These are phyloP conservation scores for Suillus luteus DNA, from an alignment of 768 basidiomycete species.

Conservation along the genomic window DNA sequence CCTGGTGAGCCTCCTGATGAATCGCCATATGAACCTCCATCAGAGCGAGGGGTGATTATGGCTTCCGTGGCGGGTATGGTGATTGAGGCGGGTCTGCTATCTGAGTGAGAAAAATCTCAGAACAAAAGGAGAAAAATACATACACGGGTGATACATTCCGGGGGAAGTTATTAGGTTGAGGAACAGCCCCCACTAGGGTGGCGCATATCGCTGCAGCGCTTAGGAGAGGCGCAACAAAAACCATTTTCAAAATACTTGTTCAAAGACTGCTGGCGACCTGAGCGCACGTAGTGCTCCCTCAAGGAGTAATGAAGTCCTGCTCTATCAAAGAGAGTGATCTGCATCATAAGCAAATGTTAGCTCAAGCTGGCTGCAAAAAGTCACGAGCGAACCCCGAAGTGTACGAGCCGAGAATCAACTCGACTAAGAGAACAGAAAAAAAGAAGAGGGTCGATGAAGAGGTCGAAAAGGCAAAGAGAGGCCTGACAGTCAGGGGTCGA, in stretches of 20 bases:
- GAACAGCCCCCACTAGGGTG: constrained; percentile 53
- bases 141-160: constrained; percentile 6
- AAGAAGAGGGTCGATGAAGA: constrained; percentile 32
- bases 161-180: constrained; percentile 33
- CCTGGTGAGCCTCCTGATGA: constrained; percentile 8
- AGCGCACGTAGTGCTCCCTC: constrained; percentile 57
- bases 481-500: not conserved
- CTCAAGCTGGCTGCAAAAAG: constrained; percentile 9
- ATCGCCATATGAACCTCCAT: constrained; percentile 4
- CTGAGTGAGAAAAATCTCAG: constrained; percentile 1
- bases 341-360: constrained; percentile 16
- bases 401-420: constrained; percentile 66
- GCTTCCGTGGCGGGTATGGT: not conserved
- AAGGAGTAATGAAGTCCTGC: constrained; percentile 53
- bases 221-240: constrained; percentile 55
- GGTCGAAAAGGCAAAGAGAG: constrained; percentile 17
- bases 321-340: constrained; percentile 81
- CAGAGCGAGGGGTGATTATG: constrained; percentile 4
- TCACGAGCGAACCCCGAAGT: constrained; percentile 44
- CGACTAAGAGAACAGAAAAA: constrained; percentile 49
- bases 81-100: constrained; percentile 3
- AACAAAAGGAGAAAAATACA: not conserved
- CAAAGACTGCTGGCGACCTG: constrained; percentile 46
- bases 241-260: constrained; percentile 59
- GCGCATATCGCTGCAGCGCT: constrained; percentile 56